Conservation (phyloP, 2,329 filamentous ascomycete genomes). For the Epichloe baconii region DNA sequence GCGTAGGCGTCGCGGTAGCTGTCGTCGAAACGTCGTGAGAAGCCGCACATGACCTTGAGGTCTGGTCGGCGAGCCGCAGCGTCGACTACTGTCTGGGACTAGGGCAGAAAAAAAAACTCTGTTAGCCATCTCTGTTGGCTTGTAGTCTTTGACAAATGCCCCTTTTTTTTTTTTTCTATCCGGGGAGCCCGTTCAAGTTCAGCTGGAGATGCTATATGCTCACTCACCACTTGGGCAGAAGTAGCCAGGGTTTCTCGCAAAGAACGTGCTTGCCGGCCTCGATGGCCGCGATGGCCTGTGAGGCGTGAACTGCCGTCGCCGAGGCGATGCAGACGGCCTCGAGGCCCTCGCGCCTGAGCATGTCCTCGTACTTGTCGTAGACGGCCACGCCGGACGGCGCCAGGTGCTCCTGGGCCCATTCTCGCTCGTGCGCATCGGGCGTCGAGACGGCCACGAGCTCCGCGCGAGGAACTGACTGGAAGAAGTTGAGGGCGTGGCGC, state of each 20-base stretch:
- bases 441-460: constrained; percentile 36
- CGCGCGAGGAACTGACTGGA: constrained; percentile 31
- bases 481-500: constrained; percentile 35
- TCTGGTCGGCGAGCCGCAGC: constrained; percentile 39
- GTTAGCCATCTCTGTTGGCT: not conserved
- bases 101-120: no score
- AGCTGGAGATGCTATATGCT: no score
- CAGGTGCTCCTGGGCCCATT: constrained; percentile 31
- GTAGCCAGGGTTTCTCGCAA: constrained; percentile 49
- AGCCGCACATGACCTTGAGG: constrained; percentile 43
- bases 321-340: constrained; percentile 28
- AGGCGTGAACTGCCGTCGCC: constrained; percentile 40
- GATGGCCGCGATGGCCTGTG: constrained; percentile 43
- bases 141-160: not conserved
- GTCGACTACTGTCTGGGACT: constrained; percentile 45
- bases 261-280: constrained; percentile 40
- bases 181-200: no score
- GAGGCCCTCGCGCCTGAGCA: constrained; percentile 25
- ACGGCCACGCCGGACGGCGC: constrained; percentile 29
- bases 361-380: constrained; percentile 32
- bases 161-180: not conserved
- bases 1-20: constrained; percentile 48
- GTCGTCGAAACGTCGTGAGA: constrained; percentile 36
- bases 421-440: constrained; percentile 28
- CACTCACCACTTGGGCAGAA: constrained; percentile 40